Conservation (phyloP, 1,139 yeast species). For the Candida smagusa region DNA sequence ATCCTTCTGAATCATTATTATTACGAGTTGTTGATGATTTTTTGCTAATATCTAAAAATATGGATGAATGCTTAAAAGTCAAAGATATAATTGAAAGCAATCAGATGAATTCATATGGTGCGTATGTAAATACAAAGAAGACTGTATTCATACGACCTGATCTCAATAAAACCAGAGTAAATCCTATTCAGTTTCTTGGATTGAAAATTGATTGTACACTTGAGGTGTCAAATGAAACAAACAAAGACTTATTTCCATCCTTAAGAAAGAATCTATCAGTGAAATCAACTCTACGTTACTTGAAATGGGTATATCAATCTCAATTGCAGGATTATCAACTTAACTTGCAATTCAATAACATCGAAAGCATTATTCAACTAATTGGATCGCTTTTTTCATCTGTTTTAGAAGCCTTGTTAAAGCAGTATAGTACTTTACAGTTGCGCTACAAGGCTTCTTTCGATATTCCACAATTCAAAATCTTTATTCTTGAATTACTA, state of each 20-base stretch:
- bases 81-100: conserved; percentile 18
- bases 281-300: conserved; percentile 12
- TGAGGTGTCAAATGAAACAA: conserved; percentile 10
- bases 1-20: conserved; percentile 33
- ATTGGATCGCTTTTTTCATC: conserved; percentile 7
- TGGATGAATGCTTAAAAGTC: conserved; percentile 18
- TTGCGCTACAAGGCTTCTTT: conserved; percentile 2
- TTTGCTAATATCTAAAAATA: conserved; percentile 53
- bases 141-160: conserved; percentile 26
- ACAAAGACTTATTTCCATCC: conserved; percentile 11
- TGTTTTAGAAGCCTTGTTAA: conserved; percentile 8
- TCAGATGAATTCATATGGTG: conserved; percentile 56
- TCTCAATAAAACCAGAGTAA: background rate
- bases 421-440: conserved; percentile 1
- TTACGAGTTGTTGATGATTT: conserved; percentile 86
- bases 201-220: conserved; percentile 22
- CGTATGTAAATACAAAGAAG: conserved; percentile 56
- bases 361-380: conserved; percentile 10
- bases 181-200: conserved; percentile 30
- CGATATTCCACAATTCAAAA: conserved; percentile 3
- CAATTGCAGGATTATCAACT: conserved; percentile 13
- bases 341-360: conserved; percentile 9
- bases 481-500: conserved; percentile 9
- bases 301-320: conserved; percentile 12
- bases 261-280: conserved; percentile 15